Base-by-base conservation (phyloP, 23 red algal genomes). In the Gracilaria domingensis region DNA sequence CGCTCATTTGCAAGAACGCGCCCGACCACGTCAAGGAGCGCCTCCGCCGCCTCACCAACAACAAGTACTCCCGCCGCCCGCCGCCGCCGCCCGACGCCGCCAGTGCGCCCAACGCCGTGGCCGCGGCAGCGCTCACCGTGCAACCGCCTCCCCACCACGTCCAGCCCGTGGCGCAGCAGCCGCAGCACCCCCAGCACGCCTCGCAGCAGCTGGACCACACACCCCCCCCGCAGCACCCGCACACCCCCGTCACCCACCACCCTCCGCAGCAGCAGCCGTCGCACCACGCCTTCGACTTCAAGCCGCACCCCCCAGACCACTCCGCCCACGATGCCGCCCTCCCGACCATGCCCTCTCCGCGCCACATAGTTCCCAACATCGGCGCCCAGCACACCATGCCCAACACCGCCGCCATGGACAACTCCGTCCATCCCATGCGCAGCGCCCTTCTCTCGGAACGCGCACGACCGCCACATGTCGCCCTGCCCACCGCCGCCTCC, bases 1-100 rank as follows among this genome's bases (percentile, higher is more conserved):
- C 86, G 8, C 86, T 89, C 53, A 89, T 89, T 26, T 89, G 86
- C 71, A 89, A 89, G 58, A 89, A 89, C 36, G 86, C 73, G 4
- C 86, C 86, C 34, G 86, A 89, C 0, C 21, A 77, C 61, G 73
- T 89, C 72, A 89, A 89, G 75, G 86, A 59, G 28, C 44, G 50
- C 17, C 72, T 89, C 18, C 71, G 86, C 17, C 86, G 57, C 12
- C 51, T 79, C 11, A 89, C 86, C 35, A 89, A 89, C 40, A 89
- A 89, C 70, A 89, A 89, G 61, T 89, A 89, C 53, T 79, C 71
- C 18, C 86, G 86, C 34, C 71, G 86, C 17, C 86, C 69, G 16
- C 86, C 69, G 6, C 75, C 71, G 37, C 42, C 61, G 23, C 26
- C 81, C 55, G 33, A 21, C 39, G 57, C 40, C 16, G 48, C 55